Conservation (phyloP, 176 grass and related monocot genomes). For the Triticum urartu region DNA sequence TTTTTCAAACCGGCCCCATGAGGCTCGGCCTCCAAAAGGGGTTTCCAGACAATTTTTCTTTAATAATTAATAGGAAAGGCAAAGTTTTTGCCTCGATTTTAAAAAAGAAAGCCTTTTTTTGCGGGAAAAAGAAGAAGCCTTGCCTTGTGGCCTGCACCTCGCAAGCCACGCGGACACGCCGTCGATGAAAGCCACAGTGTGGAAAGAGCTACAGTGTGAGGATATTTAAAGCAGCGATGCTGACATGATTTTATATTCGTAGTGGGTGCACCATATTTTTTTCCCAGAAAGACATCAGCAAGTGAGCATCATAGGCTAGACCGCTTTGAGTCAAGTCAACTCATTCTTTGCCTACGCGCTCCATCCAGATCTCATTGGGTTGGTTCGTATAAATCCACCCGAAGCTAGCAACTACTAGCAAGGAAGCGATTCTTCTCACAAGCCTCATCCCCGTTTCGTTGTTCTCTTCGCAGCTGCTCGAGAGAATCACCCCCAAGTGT, state of each 20-base stretch:
- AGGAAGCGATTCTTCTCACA: background rate
- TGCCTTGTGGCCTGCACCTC: background rate
- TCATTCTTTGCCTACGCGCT: background rate
- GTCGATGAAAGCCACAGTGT: background rate
- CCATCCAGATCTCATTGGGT: background rate
- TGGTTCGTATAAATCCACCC: background rate
- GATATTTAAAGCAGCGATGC: background rate
- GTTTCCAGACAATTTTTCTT: too few relatives aligned
- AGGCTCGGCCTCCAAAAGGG: too few relatives aligned
- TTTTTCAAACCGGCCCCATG: too few relatives aligned
- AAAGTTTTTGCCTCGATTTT: too few relatives aligned
- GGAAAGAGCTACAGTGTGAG: background rate
- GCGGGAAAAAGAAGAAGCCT: too few relatives aligned
- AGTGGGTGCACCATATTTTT: too few relatives aligned
- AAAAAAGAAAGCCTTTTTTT: background rate
- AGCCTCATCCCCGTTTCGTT: background rate
- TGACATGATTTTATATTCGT: background rate
- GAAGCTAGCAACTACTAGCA: background rate
- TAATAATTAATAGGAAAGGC: too few relatives aligned
- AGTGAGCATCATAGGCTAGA: too few relatives aligned
- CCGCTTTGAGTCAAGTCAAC: slow-evolving; percentile 29
- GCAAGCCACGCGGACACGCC: background rate
- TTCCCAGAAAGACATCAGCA: too few relatives aligned
- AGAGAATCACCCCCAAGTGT: background rate
- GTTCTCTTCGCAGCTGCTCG: background rate